Conservation (phyloP, 1,139 yeast genomes). For the Lodderomyces margitis region DNA sequence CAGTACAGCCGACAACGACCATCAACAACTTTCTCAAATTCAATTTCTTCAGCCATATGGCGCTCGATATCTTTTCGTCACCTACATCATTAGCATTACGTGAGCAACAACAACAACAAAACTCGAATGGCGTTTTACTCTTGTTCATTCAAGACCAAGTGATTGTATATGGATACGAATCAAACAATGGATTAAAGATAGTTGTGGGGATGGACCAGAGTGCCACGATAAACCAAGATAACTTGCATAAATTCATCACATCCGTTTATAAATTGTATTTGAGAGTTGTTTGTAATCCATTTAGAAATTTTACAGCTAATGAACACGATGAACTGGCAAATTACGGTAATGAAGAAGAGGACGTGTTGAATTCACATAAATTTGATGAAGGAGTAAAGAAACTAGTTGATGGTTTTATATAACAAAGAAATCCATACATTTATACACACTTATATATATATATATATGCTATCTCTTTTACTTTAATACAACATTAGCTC, state of each 20-base stretch:
- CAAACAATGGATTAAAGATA: constrained; percentile 59
- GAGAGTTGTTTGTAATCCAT: constrained; percentile 56
- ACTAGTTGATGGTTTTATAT: constrained; percentile 24
- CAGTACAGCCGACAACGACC: neutral
- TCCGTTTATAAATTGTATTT: constrained; percentile 50
- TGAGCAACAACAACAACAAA: constrained; percentile 33
- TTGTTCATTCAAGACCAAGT: constrained; percentile 62
- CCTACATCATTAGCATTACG: constrained; percentile 43
- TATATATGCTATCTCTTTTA: constrained; percentile 20
- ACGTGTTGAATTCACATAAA: constrained; percentile 25
- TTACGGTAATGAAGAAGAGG: constrained; percentile 16
- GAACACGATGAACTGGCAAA: constrained; percentile 18
- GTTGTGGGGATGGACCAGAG: constrained; percentile 43
- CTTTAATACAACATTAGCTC: constrained; percentile 80
- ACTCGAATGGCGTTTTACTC: constrained; percentile 31
- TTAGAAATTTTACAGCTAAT: constrained; percentile 26
- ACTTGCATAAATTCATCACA: constrained; percentile 28
- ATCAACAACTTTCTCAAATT: constrained; percentile 53
- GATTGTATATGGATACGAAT: constrained; percentile 60
- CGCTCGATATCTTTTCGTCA: constrained; percentile 59
- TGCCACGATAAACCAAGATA: constrained; percentile 18
- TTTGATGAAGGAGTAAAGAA: constrained; percentile 39
- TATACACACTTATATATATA: neutral
- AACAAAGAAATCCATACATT: neutral
- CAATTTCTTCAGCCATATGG: constrained; percentile 66